Evolutionary conservation across 129 eudicot genomes (phyloP).

Genomic region (Ambrosia trifida): DNA sequence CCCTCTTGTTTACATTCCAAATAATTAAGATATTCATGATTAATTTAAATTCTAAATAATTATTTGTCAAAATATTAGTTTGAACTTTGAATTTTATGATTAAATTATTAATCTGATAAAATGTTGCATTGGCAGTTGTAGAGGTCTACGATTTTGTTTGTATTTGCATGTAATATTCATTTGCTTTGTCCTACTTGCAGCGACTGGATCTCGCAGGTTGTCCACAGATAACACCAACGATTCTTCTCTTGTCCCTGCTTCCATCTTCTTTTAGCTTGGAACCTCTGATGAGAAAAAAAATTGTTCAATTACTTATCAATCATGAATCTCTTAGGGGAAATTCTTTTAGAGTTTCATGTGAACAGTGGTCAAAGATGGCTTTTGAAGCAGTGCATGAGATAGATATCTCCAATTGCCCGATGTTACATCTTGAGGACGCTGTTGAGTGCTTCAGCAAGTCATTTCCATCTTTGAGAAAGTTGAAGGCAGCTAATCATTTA

Average conservation of each 20-base stretch:
- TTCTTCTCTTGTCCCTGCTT: conserved; percentile 65
- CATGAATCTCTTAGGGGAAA: conserved; percentile 21
- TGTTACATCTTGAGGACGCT: conserved; percentile 57
- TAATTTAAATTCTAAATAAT: not conserved
- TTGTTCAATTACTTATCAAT: conserved; percentile 33
- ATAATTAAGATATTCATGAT: not conserved
- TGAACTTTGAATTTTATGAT: not conserved
- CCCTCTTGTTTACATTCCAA: not conserved
- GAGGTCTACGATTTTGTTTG: not conserved
- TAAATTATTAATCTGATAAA: not conserved
- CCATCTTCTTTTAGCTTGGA: conserved; percentile 43
- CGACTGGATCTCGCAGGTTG: conserved; percentile 73
- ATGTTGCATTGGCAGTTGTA: not conserved
- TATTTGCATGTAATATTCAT: not conserved
- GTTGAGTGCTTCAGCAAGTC: conserved; percentile 61
- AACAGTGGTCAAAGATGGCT: conserved; percentile 41
- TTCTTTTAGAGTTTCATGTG: conserved; percentile 33
- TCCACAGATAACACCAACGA: conserved; percentile 55
- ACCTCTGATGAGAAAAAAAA: conserved; percentile 34
- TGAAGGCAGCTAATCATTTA: conserved; percentile 60
- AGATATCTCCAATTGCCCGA: conserved; percentile 76
- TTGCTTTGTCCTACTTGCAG: conserved; percentile 46
- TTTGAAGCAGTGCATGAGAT: conserved; percentile 66
- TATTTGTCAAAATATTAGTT: not conserved
- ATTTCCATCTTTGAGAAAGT: conserved; percentile 64